These are phyloP conservation scores for Petasospora fabianii DNA, from an alignment of 1,139 yeast species.

Conservation along the genomic window DNA sequence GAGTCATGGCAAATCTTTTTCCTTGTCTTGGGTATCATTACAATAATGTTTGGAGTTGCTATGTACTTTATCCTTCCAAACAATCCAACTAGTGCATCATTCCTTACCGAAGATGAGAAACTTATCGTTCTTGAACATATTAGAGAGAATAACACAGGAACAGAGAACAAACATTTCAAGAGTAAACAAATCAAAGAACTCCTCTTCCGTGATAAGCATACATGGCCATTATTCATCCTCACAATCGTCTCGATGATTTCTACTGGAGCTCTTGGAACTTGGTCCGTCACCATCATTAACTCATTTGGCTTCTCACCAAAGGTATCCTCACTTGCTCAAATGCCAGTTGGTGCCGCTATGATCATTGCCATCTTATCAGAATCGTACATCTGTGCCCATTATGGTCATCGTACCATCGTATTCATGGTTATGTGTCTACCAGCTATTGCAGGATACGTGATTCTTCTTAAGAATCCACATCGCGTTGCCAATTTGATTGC, in stretches of 20 bases:
- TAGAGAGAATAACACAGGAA: constrained; percentile 44
- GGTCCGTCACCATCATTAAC: constrained; percentile 42
- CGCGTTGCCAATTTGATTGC: constrained; percentile 35
- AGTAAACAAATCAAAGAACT: constrained; percentile 44
- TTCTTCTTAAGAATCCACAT: constrained; percentile 40
- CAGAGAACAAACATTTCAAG: constrained; percentile 51
- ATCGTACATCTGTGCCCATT: constrained; percentile 21
- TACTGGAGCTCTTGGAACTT: constrained; percentile 41
- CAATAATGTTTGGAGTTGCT: constrained; percentile 44
- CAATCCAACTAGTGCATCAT: constrained; percentile 46
- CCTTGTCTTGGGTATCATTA: constrained; percentile 40
- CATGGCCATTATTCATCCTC: constrained; percentile 39
- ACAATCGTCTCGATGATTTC: constrained; percentile 38
- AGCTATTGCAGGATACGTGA: constrained; percentile 40
- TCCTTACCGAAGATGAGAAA: constrained; percentile 46
- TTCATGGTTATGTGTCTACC: constrained; percentile 23
- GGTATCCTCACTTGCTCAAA: constrained; percentile 37
- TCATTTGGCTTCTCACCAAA: constrained; percentile 40
- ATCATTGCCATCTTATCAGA: constrained; percentile 26
- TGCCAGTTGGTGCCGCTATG: constrained; percentile 44
- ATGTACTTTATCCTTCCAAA: constrained; percentile 45
- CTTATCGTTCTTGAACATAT: constrained; percentile 45
- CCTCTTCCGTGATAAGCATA: constrained; percentile 37
- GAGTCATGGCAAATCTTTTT: constrained; percentile 44
- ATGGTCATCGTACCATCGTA: constrained; percentile 24